These are phyloP conservation scores for Dicorynia guianensis DNA, from an alignment of 306 rosid genomes.

Conservation along the genomic window DNA sequence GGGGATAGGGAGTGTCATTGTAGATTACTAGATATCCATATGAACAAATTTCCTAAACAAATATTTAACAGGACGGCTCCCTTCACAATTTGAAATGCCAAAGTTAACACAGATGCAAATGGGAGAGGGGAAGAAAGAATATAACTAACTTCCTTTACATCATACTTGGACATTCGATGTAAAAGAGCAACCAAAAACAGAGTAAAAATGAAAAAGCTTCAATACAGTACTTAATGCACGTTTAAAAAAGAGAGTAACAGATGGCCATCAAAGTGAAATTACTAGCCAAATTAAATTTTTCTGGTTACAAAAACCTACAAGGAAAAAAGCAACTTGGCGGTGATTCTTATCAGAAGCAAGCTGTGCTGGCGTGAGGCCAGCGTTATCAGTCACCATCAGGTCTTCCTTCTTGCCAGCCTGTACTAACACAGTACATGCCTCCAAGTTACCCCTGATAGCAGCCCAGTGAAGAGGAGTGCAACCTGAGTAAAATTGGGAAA, in stretches of 20 bases:
- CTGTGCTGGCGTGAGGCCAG: constrained; percentile 98
- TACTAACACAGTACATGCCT: constrained; percentile 96
- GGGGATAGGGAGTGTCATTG: neutral
- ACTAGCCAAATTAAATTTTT: constrained; percentile 50
- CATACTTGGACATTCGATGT: neutral
- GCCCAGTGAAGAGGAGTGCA: constrained; percentile 99
- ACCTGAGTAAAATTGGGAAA: constrained; percentile 60
- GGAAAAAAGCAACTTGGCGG: constrained; percentile 99
- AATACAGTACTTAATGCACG: neutral
- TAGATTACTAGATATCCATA: neutral
- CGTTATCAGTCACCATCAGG: constrained; percentile 84
- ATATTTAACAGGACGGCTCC: neutral
- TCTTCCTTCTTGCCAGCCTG: constrained; percentile 99
- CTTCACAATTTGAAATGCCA: neutral
- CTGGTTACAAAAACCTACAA: constrained; percentile 78
- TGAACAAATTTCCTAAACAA: neutral
- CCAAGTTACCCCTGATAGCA: constrained; percentile 94
- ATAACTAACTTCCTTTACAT: neutral
- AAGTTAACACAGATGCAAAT: neutral
- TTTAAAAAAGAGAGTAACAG: constrained; percentile 14
- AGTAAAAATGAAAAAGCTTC: neutral
- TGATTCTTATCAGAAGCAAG: constrained; percentile 97
- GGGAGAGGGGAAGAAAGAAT: neutral
- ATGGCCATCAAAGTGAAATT: constrained; percentile 34
- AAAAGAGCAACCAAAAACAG: neutral